Evolutionary conservation across 495 filamentous ascomycete species (phyloP).

Genomic region (Cryomyces minteri): DNA sequence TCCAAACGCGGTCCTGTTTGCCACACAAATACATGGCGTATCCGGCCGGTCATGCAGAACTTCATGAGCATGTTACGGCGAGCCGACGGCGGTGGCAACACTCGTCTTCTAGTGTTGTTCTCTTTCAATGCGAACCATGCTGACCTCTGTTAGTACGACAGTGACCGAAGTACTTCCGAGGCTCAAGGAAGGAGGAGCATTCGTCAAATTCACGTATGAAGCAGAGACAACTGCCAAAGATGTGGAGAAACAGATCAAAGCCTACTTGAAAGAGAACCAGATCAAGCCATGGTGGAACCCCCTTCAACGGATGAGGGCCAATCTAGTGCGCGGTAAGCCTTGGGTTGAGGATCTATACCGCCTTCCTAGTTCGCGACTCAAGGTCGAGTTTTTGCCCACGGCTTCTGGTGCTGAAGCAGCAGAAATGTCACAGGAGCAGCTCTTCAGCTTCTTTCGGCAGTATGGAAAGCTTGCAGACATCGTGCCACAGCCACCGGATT

Average conservation of each 20-base stretch:
- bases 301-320: slow-evolving; percentile 46
- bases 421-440: slow-evolving; percentile 68
- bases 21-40: too few relatives aligned
- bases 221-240: slow-evolving; percentile 31
- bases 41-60: too few relatives aligned
- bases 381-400: slow-evolving; percentile 68
- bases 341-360: slow-evolving; percentile 91
- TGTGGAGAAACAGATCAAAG: slow-evolving; percentile 35
- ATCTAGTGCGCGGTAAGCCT: slow-evolving; percentile 61
- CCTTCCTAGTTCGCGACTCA: slow-evolving; percentile 53
- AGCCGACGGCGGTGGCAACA: too few relatives aligned
- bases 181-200: slow-evolving; percentile 82
- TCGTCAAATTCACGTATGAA: slow-evolving; percentile 65
- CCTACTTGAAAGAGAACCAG: slow-evolving; percentile 44
- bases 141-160: too few relatives aligned
- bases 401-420: slow-evolving; percentile 41
- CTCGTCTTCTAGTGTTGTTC: too few relatives aligned
- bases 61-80: too few relatives aligned
- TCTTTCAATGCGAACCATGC: too few relatives aligned
- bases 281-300: slow-evolving; percentile 84
- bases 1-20: too few relatives aligned
- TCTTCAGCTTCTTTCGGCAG: slow-evolving; percentile 74
- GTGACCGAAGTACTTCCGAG: slow-evolving; percentile 66
- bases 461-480: slow-evolving; percentile 86
- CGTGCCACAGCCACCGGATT: slow-evolving; percentile 55